These are phyloP conservation scores for Corniculantispora saksenae DNA, from an alignment of 2,329 filamentous ascomycete species.

Conservation along the genomic window DNA sequence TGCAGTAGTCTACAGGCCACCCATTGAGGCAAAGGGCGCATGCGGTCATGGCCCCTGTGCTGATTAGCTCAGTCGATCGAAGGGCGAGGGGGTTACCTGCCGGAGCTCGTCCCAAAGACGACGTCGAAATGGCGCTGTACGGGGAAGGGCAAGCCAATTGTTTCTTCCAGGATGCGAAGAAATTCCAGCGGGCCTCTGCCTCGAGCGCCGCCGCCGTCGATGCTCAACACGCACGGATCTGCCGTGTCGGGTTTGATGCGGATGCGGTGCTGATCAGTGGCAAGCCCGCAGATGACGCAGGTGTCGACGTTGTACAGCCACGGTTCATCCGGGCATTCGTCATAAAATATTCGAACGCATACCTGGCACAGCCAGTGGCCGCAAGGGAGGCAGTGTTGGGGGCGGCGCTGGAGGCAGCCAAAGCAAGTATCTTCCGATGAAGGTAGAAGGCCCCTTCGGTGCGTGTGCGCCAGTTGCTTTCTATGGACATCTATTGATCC, in stretches of 20 bases:
- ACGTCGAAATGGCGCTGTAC: conserved; percentile 20
- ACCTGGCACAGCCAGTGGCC: conserved; percentile 16
- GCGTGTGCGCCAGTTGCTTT: not conserved
- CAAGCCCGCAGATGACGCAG: conserved; percentile 16
- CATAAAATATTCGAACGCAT: conserved; percentile 15
- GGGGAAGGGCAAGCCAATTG: conserved; percentile 17
- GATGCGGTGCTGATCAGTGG: not conserved
- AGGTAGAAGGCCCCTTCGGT: not conserved
- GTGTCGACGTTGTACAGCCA: conserved; percentile 12
- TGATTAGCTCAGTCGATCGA: not conserved
- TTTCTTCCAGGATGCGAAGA: conserved; percentile 16
- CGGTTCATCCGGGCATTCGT: conserved; percentile 5
- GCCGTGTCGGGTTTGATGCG: conserved; percentile 18
- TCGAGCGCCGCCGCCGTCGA: conserved; percentile 19
- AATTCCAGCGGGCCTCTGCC: conserved; percentile 16
- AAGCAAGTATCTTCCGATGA: conserved; percentile 19
- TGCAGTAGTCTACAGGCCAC: conserved; percentile 19
- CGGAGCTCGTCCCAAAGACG: conserved; percentile 21
- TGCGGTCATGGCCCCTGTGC: conserved; percentile 18
- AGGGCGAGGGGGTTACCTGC: conserved; percentile 2
- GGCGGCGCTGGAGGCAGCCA: conserved; percentile 13
- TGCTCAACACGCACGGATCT: conserved; percentile 15
- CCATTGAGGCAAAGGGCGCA: conserved; percentile 20
- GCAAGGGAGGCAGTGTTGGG: conserved; percentile 17
- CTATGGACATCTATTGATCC: conserved; percentile 2